Percentiles rank a stretch among this genome's conserved stretches.
Evolutionary conservation across 768 basidiomycete genomes (phyloP).

Genomic region (Phlebiopsis gigantea): DNA sequence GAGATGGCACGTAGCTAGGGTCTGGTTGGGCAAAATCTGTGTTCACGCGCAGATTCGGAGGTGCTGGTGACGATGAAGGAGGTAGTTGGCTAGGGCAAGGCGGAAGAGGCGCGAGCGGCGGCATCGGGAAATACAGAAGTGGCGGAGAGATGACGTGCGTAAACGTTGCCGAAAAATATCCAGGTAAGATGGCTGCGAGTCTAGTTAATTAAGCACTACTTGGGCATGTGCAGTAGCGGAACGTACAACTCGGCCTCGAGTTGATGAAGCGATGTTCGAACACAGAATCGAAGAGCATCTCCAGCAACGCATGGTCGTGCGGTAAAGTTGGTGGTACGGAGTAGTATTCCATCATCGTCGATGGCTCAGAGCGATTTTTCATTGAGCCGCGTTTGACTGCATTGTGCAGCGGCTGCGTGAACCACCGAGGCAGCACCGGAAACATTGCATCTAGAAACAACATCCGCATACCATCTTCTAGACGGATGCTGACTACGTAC

Average conservation of each 20-base stretch:
- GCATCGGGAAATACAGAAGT: constrained; percentile 43
- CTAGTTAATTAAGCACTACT: not conserved
- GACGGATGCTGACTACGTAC: constrained; percentile 29
- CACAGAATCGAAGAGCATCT: constrained; percentile 59
- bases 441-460: constrained; percentile 57
- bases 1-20: not conserved
- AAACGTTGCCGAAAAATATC: constrained; percentile 70
- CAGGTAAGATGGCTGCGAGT: constrained; percentile 55
- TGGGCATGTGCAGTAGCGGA: not conserved
- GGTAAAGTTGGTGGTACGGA: constrained; percentile 30
- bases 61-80: not conserved
- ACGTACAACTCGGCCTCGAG: constrained; percentile 57
- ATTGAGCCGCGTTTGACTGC: not conserved
- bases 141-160: constrained; percentile 58
- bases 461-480: not conserved
- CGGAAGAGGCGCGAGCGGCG: constrained; percentile 11
- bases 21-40: not conserved
- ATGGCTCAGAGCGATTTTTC: constrained; percentile 23
- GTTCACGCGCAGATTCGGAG: not conserved
- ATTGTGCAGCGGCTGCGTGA: constrained; percentile 60
- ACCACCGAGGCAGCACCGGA: constrained; percentile 70
- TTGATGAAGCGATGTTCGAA: constrained; percentile 73
- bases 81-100: constrained; percentile 6
- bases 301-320: constrained; percentile 69
- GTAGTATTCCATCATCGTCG: constrained; percentile 36